phyloP scores from a whole-genome alignment of 495 filamentous ascomycete species.

The Hapsidospora chrysogenum region DNA sequence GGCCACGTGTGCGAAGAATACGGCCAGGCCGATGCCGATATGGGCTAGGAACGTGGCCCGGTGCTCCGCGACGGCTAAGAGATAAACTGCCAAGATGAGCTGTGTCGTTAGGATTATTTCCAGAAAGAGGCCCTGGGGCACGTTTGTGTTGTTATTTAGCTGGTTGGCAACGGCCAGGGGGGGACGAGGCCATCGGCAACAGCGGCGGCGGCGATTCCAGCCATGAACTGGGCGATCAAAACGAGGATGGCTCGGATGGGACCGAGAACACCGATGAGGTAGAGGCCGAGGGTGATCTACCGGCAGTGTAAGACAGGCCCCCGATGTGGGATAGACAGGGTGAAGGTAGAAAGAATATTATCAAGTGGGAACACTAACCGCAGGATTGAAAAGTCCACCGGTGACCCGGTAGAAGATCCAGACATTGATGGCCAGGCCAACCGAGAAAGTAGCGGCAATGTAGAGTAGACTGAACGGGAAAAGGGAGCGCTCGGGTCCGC shows the following conservation, averaged over 20 bases:
- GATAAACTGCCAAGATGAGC: slow-evolving; percentile 64
- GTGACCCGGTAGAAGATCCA: slow-evolving; percentile 76
- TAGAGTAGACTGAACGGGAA: slow-evolving; percentile 40
- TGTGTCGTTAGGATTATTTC: slow-evolving; percentile 69
- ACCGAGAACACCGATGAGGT: slow-evolving; percentile 37
- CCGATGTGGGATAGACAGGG: neutral
- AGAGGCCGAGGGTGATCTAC: slow-evolving; percentile 38
- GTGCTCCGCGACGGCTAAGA: slow-evolving; percentile 72
- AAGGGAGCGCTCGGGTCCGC: slow-evolving; percentile 5
- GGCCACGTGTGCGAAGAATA: slow-evolving; percentile 54
- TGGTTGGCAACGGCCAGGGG: slow-evolving; percentile 42
- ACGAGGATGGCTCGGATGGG: slow-evolving; percentile 31
- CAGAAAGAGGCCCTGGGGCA: slow-evolving; percentile 53
- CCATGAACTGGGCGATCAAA: slow-evolving; percentile 38
- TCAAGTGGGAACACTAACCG: slow-evolving; percentile 21
- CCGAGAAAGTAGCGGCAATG: slow-evolving; percentile 55
- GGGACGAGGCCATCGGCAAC: slow-evolving; percentile 44
- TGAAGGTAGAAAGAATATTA: neutral
- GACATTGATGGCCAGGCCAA: slow-evolving; percentile 62
- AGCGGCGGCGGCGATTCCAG: slow-evolving; percentile 41
- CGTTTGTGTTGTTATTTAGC: slow-evolving; percentile 36
- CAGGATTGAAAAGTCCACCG: slow-evolving; percentile 72
- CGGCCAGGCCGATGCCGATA: slow-evolving; percentile 54
- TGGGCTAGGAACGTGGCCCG: slow-evolving; percentile 65
- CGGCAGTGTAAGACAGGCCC: slow-evolving; percentile 15